A percentile compares a stretch with the other conserved stretches of the same genome.
phyloP scores from a whole-genome alignment of 805 yeast genomes.

The Scheffersomyces amazonensis region DNA sequence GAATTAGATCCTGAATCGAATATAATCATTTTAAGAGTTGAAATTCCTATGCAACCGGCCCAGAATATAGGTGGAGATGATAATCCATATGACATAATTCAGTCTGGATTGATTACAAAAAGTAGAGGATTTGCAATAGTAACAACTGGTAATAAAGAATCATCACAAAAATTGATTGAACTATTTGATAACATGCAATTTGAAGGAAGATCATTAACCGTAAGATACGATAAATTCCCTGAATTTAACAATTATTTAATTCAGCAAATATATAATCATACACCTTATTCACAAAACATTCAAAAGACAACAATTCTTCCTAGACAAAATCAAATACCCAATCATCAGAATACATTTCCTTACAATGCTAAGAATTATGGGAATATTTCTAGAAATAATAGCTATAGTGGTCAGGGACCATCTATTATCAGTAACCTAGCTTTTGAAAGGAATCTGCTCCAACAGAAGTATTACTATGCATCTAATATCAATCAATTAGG shows the following conservation, averaged over 20 bases:
- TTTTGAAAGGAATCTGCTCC: conserved; percentile 28
- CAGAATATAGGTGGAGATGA: neutral
- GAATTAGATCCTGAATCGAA: conserved; percentile 24
- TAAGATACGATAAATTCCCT: conserved; percentile 57
- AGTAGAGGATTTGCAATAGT: conserved; percentile 67
- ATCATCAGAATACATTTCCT: neutral
- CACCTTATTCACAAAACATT: too few relatives aligned
- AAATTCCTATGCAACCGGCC: conserved; percentile 36
- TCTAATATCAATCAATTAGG: neutral
- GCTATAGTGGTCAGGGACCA: conserved; percentile 1
- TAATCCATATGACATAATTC: conserved; percentile 22
- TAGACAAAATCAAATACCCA: neutral
- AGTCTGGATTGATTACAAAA: conserved; percentile 2
- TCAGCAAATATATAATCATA: conserved; percentile 18
- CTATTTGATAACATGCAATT: conserved; percentile 51
- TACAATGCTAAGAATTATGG: neutral
- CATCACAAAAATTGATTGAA: conserved; percentile 48
- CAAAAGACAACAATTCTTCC: too few relatives aligned
- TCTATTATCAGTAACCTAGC: conserved; percentile 22
- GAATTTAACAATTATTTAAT: conserved; percentile 29
- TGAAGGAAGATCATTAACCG: conserved; percentile 59
- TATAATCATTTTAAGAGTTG: conserved; percentile 31
- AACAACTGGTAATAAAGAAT: conserved; percentile 43
- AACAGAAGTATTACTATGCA: conserved; percentile 27
- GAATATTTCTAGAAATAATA: conserved; percentile 1